Evolutionary conservation across 2,329 filamentous ascomycete genomes (phyloP), one percentile per base, ranked within the genome.

Genomic region (Paramyrothecium sp.): DNA sequence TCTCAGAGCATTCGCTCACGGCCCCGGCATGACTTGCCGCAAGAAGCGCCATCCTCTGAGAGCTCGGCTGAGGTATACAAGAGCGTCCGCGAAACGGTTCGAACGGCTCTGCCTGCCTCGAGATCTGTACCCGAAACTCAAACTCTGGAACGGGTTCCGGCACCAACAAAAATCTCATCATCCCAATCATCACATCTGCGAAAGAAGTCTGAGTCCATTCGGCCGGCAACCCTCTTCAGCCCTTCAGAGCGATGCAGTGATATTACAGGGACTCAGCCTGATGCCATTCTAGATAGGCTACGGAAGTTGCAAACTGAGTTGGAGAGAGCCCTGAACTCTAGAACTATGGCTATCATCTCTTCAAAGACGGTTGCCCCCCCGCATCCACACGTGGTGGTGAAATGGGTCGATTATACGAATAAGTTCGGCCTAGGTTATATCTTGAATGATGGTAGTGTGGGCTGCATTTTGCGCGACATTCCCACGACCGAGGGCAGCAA

Each of bases 361-460:
- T 76, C 82, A 11, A 82, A 84, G 73, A 76, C 81, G 57, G 73
- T 80, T 60, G 71, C 81, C 56, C 76, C 82, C 68, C 68, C 86
- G 60, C 72, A 88, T 69, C 81, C 89, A 68, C 75, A 87, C 68
- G 83, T 89, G 49, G 86, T 89, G 13, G 84, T 89, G 12, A 92
- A 93, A 69, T 95, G 91, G 91, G 91, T 95, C 7, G 91, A 95
- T 70, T 95, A 95, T 71, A 92, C 90, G 58, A 91, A 92, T 73
- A 92, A 92, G 70, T 92, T 92, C 70, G 91, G 91, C 13, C 81
- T 95, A 17, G 91, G 91, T 38, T 95, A 94, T 67, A 91, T 94
- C 57, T 78, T 95, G 55, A 91, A 91, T 60, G 89, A 94, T 62
- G 90, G 91, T 30, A 92, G 87, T 60, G 87, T 93, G 20, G 91